Conservation (phyloP, 768 basidiomycete species). For the Suillus lakei region DNA sequence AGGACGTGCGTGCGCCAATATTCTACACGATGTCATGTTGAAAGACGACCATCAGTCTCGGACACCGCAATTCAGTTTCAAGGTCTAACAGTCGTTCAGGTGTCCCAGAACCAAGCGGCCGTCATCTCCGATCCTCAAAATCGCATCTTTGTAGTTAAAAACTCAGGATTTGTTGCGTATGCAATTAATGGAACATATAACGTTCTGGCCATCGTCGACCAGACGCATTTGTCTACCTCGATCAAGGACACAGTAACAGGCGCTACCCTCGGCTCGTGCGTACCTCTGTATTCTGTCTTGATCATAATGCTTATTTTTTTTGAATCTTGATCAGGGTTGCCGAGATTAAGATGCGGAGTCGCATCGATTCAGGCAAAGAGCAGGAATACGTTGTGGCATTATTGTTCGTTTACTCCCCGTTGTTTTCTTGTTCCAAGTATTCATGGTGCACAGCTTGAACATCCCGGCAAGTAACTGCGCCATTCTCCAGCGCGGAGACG, state of each 20-base stretch:
- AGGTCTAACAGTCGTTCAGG: slow-evolving; percentile 84
- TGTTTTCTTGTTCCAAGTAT: slow-evolving; percentile 7
- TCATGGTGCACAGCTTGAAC: slow-evolving; percentile 57
- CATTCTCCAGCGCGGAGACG: slow-evolving; percentile 81
- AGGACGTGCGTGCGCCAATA: slow-evolving; percentile 56
- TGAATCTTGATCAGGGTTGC: slow-evolving; percentile 48
- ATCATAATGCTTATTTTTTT: slow-evolving; percentile 9
- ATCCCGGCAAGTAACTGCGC: slow-evolving; percentile 90
- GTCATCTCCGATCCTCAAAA: slow-evolving; percentile 81
- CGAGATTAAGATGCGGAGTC: slow-evolving; percentile 80
- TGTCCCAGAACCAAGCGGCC: slow-evolving; percentile 84
- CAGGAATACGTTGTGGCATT: slow-evolving; percentile 79
- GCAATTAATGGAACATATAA: slow-evolving; percentile 78
- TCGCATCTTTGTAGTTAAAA: slow-evolving; percentile 80
- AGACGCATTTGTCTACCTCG: slow-evolving; percentile 70
- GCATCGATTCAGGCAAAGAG: slow-evolving; percentile 43
- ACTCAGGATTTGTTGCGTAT: slow-evolving; percentile 78
- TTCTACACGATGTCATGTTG: not conserved
- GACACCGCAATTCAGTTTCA: slow-evolving; percentile 83
- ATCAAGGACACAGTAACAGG: slow-evolving; percentile 69
- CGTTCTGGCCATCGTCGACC: slow-evolving; percentile 83
- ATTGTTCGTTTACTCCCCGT: slow-evolving; percentile 51
- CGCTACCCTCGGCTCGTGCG: slow-evolving; percentile 61
- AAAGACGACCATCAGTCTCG: slow-evolving; percentile 53
- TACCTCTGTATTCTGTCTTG: slow-evolving; percentile 4